Conservation (phyloP, 805 yeast species). For the Yueomyces sp. region DNA sequence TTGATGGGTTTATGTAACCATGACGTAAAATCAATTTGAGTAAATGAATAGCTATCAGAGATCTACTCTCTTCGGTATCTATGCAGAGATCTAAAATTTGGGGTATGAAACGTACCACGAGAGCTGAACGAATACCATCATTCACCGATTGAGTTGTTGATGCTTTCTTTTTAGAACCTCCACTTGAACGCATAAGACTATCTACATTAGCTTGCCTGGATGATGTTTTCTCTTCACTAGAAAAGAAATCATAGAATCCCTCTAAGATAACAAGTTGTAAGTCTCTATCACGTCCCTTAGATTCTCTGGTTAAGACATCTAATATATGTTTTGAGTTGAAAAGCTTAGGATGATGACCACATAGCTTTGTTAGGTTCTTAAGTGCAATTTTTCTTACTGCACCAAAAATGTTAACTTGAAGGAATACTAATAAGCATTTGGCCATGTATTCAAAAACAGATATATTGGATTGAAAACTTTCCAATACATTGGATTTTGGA, state of each 20-base stretch:
- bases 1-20: conserved; percentile 67
- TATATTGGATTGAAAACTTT: conserved; percentile 33
- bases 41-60: conserved; percentile 40
- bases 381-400: conserved; percentile 38
- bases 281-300: conserved; percentile 26
- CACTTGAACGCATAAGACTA: conserved; percentile 23
- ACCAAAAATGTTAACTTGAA: conserved; percentile 25
- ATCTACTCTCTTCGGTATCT: conserved; percentile 30
- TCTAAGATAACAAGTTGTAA: conserved; percentile 40
- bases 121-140: conserved; percentile 64
- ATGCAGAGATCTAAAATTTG: conserved; percentile 38
- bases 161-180: conserved; percentile 23
- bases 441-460: conserved; percentile 44
- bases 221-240: conserved; percentile 38
- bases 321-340: conserved; percentile 46
- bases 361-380: conserved; percentile 43
- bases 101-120: conserved; percentile 49
- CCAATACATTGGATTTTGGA: conserved; percentile 27
- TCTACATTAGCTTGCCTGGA: conserved; percentile 29
- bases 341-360: conserved; percentile 51
- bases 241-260: conserved; percentile 45
- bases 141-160: conserved; percentile 25
- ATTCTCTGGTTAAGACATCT: conserved; percentile 36
- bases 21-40: conserved; percentile 41
- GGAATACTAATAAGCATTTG: conserved; percentile 44